Percentiles rank a stretch among this genome's conserved stretches.
These are phyloP conservation scores for Podila clonocystis DNA, from an alignment of 192 early-diverging fungal genomes.

Conservation along the genomic window DNA sequence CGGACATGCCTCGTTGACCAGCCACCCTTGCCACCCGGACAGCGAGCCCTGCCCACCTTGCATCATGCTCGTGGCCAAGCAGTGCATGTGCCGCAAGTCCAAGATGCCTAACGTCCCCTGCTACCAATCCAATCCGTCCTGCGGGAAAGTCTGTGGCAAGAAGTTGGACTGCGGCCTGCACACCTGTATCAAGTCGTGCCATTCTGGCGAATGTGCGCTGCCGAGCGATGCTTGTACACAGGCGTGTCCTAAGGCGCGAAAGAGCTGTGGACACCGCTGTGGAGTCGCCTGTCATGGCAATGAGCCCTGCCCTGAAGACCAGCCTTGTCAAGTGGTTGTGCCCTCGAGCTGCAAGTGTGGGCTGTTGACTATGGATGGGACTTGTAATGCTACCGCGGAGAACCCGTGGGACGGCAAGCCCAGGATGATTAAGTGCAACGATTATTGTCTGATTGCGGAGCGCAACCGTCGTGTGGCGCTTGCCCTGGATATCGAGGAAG, in stretches of 20 bases:
- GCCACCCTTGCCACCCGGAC: slow-evolving; percentile 90
- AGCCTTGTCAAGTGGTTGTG: slow-evolving; percentile 71
- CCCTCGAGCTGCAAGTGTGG: slow-evolving; percentile 82
- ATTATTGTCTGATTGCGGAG: slow-evolving; percentile 79
- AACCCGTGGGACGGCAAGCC: slow-evolving; percentile 52
- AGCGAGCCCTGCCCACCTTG: slow-evolving; percentile 92
- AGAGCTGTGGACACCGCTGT: slow-evolving; percentile 88
- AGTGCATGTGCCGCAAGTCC: slow-evolving; percentile 83
- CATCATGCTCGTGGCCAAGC: slow-evolving; percentile 77
- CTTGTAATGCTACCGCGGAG: slow-evolving; percentile 72
- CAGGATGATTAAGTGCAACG: slow-evolving; percentile 77
- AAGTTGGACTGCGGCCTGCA: slow-evolving; percentile 76
- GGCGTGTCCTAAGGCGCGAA: slow-evolving; percentile 78
- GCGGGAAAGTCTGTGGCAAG: slow-evolving; percentile 74
- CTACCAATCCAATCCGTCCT: slow-evolving; percentile 77
- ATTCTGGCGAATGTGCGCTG: slow-evolving; percentile 76
- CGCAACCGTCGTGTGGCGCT: slow-evolving; percentile 84
- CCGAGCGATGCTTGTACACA: slow-evolving; percentile 68
- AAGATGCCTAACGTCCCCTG: slow-evolving; percentile 86
- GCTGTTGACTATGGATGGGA: slow-evolving; percentile 61
- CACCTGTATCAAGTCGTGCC: slow-evolving; percentile 84
- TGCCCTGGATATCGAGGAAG: slow-evolving; percentile 75
- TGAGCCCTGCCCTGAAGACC: slow-evolving; percentile 78
- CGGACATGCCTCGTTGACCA: slow-evolving; percentile 76
- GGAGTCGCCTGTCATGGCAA: slow-evolving; percentile 78